Conservation (phyloP, 2,329 filamentous ascomycete species). For the Arthrobotrys sphaeroides region DNA sequence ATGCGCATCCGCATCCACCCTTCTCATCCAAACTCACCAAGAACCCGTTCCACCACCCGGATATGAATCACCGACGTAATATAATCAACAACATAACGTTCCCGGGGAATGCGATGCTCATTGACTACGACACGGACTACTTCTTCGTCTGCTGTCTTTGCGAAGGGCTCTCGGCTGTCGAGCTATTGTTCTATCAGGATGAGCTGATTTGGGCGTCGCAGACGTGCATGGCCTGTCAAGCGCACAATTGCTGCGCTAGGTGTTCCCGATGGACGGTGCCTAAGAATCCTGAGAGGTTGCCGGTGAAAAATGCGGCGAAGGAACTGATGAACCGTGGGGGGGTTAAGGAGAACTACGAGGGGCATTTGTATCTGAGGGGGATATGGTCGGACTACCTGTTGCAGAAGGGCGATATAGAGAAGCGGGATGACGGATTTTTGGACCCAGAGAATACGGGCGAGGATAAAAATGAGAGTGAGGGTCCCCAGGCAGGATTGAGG, state of each 20-base stretch:
- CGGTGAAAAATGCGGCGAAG: background rate
- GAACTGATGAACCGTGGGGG: background rate
- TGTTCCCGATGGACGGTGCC: slow-evolving; percentile 23
- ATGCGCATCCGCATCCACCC: background rate
- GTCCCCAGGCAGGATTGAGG: slow-evolving; percentile 19
- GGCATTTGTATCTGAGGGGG: slow-evolving; percentile 27
- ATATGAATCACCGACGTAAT: slow-evolving; percentile 36
- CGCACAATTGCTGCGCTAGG: slow-evolving; percentile 17
- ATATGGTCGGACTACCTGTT: slow-evolving; percentile 31
- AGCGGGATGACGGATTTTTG: too few relatives aligned
- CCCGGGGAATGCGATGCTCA: slow-evolving; percentile 35
- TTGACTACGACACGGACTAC: slow-evolving; percentile 23
- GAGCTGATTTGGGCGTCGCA: slow-evolving; percentile 32
- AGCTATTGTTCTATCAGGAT: slow-evolving; percentile 31
- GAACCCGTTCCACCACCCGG: slow-evolving; percentile 34
- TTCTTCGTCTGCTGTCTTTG: slow-evolving; percentile 36
- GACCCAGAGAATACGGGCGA: too few relatives aligned
- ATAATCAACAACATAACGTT: slow-evolving; percentile 40
- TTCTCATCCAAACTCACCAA: slow-evolving; percentile 8
- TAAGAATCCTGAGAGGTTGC: background rate
- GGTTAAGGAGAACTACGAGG: slow-evolving; percentile 25
- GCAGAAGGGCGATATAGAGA: background rate
- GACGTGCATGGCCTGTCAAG: slow-evolving; percentile 14
- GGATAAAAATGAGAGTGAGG: background rate
- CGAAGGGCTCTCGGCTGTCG: background rate